These are phyloP conservation scores for Pelargonium fulgidum DNA, from an alignment of 441 rosid species.

Conservation along the genomic window DNA sequence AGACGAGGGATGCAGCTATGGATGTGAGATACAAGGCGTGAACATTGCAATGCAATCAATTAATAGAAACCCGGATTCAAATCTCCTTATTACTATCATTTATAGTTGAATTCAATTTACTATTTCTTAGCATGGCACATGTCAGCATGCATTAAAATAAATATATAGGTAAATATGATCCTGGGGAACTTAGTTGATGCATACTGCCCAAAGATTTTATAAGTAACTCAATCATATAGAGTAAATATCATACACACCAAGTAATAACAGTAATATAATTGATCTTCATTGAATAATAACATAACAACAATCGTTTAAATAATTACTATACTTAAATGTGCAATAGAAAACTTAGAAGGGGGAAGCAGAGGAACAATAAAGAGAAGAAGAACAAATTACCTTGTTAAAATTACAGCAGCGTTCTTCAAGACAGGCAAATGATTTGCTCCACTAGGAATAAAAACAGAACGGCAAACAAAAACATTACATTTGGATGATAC, in stretches of 20 bases:
- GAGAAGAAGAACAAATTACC: constrained; percentile 31
- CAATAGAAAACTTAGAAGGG: background rate
- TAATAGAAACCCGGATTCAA: background rate
- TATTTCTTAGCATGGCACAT: too few species aligned
- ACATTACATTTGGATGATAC: constrained; percentile 44
- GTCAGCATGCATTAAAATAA: background rate
- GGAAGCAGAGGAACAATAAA: constrained; percentile 2
- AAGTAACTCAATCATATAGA: background rate
- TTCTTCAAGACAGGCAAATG: constrained; percentile 53
- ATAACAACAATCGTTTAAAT: background rate
- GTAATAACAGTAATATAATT: background rate
- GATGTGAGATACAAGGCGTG: constrained; percentile 4
- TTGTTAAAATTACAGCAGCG: constrained; percentile 44
- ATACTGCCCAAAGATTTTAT: background rate
- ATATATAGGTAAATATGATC: background rate
- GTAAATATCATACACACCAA: background rate
- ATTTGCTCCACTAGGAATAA: constrained; percentile 55
- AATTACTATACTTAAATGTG: background rate
- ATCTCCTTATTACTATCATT: too few species aligned
- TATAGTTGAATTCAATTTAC: too few species aligned
- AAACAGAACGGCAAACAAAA: constrained; percentile 59
- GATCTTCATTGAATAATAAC: background rate
- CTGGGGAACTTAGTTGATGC: background rate
- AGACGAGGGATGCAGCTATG: background rate
- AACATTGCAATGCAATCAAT: background rate